These are phyloP conservation scores for Streptanthus diversifolius DNA, from an alignment of 345 rosid genomes.

Conservation along the genomic window DNA sequence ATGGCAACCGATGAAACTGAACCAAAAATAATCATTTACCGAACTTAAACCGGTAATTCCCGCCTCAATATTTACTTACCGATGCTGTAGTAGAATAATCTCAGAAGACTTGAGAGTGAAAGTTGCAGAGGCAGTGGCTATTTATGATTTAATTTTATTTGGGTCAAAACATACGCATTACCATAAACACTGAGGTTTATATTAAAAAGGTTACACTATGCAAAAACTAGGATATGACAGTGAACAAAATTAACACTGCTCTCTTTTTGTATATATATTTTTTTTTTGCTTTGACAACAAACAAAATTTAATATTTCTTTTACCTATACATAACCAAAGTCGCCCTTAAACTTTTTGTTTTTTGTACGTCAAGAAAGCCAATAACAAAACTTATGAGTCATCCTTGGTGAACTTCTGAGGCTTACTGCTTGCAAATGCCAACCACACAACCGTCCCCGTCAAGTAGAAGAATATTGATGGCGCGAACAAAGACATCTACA, in stretches of 20 bases:
- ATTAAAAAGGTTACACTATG: background rate
- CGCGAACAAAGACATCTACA: constrained; percentile 71
- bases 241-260: constrained; percentile 30
- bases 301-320: constrained; percentile 1
- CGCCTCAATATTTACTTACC: background rate
- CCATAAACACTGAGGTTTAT: constrained; percentile 3
- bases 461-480: constrained; percentile 93
- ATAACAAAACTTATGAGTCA: constrained; percentile 32
- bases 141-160: too few species aligned
- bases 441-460: constrained; percentile 86
- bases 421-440: constrained; percentile 80
- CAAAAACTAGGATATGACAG: constrained; percentile 23
- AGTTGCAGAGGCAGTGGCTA: background rate
- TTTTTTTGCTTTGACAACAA: background rate
- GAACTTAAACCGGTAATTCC: background rate
- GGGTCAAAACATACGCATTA: background rate
- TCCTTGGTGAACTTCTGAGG: constrained; percentile 64
- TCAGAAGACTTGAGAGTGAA: background rate
- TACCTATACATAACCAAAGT: constrained; percentile 22
- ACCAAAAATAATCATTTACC: background rate
- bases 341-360: background rate
- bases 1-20: background rate
- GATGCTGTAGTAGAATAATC: too few species aligned
- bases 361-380: background rate
- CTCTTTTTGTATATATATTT: background rate